Evolutionary conservation across 176 grass and related monocot species (phyloP), one percentile per base, ranked within the genome.

Genomic region (Avena atlantica): DNA sequence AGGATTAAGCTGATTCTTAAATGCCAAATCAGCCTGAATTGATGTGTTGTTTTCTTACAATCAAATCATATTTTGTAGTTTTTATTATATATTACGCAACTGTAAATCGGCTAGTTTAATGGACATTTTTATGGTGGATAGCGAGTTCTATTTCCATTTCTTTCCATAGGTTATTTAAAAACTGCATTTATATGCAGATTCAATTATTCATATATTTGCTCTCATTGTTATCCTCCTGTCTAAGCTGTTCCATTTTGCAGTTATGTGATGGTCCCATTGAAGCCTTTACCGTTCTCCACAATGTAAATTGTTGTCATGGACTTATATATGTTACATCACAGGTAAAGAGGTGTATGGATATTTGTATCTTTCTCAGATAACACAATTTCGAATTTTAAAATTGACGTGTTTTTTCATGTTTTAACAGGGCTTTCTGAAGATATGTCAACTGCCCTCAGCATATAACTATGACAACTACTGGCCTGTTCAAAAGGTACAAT

Each of bases 391-490:
- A 79, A 64, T 58, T 90, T 81, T 81, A 67, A 83, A 8, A 86
- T 59, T 86, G 37, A 77, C 60, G 12, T 31, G 40, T 78, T 81
- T 83, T 75, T 86, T 76, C 66, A 31, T 66, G 36, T 16, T 25
- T 52, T 4, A 80, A 45, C 85, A 98, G 96, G 96, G 96, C 84
- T 98, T 93, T 81, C 78, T 98, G 76, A 98, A 98, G 89, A 98
- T 98, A 78, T 98, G 96, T 74, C 96, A 98, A 71, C 83, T 98
- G 52, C 96, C 96, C 34, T 88, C 93, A 61, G 60, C 67, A 34
- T 95, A 89, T 86, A 94, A 98, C 82, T 98, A 95, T 76, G 91
- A 98, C 78, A 98, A 92, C 69, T 86, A 95, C 60, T 98, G 96
- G 96, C 91, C 96, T 89, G 90, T 90, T 91, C 91, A 89, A 67